Evolutionary conservation across 257 asterid genomes (phyloP).

Genomic region (Fraxinus pennsylvanica): DNA sequence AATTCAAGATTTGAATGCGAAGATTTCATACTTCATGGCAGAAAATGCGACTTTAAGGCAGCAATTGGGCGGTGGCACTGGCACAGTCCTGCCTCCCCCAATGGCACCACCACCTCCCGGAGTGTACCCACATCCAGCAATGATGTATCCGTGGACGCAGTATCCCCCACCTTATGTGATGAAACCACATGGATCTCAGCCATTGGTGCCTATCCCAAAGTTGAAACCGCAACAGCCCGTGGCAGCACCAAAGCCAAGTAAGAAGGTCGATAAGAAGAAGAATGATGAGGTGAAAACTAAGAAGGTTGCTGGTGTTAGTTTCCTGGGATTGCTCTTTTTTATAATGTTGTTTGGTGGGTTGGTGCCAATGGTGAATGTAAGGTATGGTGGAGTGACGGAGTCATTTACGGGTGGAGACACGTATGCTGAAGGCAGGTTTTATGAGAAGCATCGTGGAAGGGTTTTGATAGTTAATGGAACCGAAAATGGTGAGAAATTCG

Average conservation of each 20-base stretch:
- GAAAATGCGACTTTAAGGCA: conserved; percentile 79
- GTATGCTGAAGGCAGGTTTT: conserved; percentile 41
- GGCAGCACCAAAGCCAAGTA: conserved; percentile 53
- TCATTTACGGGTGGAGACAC: conserved; percentile 47
- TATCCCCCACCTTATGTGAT: conserved; percentile 76
- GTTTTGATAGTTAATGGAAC: conserved; percentile 67
- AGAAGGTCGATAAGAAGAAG: conserved; percentile 68
- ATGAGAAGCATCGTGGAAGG: conserved; percentile 59
- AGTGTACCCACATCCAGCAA: conserved; percentile 68
- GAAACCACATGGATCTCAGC: conserved; percentile 95
- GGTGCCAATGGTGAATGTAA: conserved; percentile 76
- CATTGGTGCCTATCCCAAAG: conserved; percentile 91
- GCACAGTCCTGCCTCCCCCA: conserved; percentile 43
- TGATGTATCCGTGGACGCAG: conserved; percentile 97
- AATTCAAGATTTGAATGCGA: conserved; percentile 83
- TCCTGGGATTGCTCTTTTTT: conserved; percentile 77
- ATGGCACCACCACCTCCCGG: conserved; percentile 68
- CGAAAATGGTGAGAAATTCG: conserved; percentile 39
- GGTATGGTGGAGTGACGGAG: conserved; percentile 67
- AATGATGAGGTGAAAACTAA: conserved; percentile 69
- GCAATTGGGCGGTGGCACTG: conserved; percentile 55
- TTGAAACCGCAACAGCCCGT: conserved; percentile 65
- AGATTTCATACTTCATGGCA: conserved; percentile 71
- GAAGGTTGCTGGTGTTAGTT: conserved; percentile 91
- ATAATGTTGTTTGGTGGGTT: conserved; percentile 81